Evolutionary conservation across 2,329 filamentous ascomycete species (phyloP).

Genomic region (Diaporthe eres): DNA sequence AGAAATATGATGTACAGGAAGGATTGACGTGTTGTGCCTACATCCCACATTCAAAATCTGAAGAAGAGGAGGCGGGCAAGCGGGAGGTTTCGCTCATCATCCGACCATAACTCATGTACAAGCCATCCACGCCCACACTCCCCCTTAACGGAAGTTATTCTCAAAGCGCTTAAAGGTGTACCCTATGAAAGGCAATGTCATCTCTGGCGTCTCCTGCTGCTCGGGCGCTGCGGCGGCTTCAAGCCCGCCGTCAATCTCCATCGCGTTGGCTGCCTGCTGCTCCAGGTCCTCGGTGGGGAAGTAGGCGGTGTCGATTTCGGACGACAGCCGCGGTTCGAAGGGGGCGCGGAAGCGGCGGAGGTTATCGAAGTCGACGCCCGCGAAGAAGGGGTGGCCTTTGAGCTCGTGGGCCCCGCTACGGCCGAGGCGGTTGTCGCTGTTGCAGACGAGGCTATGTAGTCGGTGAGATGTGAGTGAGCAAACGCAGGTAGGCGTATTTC

Average conservation of each 20-base stretch:
- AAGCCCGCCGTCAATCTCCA: conserved; percentile 29
- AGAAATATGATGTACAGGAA: background rate
- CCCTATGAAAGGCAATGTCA: conserved; percentile 45
- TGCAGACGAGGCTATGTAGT: conserved; percentile 74
- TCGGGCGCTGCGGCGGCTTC: conserved; percentile 24
- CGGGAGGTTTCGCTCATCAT: too few species aligned
- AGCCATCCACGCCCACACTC: background rate
- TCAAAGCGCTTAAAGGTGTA: conserved; percentile 47
- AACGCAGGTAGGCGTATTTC: background rate
- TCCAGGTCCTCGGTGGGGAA: conserved; percentile 86
- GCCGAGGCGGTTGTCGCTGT: conserved; percentile 79
- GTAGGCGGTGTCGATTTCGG: conserved; percentile 82
- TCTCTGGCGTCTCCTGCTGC: conserved; percentile 43
- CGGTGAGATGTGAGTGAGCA: background rate
- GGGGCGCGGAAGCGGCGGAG: conserved; percentile 81
- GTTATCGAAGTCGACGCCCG: conserved; percentile 80
- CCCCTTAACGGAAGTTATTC: conserved; percentile 40
- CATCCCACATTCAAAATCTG: background rate
- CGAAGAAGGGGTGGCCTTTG: conserved; percentile 83
- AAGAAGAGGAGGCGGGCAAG: background rate
- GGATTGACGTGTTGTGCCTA: background rate
- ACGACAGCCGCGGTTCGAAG: conserved; percentile 80
- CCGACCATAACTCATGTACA: background rate
- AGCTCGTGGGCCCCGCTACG: conserved; percentile 78
- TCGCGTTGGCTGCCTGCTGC: conserved; percentile 56